Evolutionary conservation across 768 basidiomycete species (phyloP), one percentile per base, ranked within the genome.

Genomic region (Hericium erinaceus): DNA sequence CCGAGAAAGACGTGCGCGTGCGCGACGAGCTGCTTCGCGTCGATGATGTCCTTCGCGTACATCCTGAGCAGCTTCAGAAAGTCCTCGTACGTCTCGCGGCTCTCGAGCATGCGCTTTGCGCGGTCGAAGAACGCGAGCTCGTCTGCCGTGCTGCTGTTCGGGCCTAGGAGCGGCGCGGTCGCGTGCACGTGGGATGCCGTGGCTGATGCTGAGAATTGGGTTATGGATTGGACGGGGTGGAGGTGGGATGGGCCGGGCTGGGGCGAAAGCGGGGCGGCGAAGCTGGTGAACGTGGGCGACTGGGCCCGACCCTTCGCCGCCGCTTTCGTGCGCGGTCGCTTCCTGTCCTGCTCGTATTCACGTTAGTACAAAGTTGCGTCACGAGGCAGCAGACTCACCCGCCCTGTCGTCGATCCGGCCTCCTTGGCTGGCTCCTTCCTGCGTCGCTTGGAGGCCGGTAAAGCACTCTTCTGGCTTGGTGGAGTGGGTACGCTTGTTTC

Each of bases 91-190:
- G 83, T 78, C 54, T 88, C 88, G 59, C 82, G 79, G 68, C 76
- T 81, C 67, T 90, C 90, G 8, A 92, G 71, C 0, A 83, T 75
- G 62, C 84, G 86, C 71, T 89, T 95, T 61, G 93, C 90, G 44
- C 90, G 84, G 67, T 98, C 97, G 67, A 98, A 98, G 78, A 98
- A 98, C 12, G 88, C 75, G 37, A 94, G 80, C 66, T 97, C 93
- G 59, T 92, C 89, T 11, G 81, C 78, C 1, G 81, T 66, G 22
- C 72, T 57, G 39, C 59, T 52, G 57, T 37, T 52, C 11, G 39
- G 48, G 56, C 61, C 55, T 16, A 56, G 59, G 26, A 44, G 50
- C 46, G 52, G 56, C 28, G 39, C 57, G 39, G 64, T 22, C 55
- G 52, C 56, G 57, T 59, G 64, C 55, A 16, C 44, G 44, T 33